Conservation (phyloP, 2,329 filamentous ascomycete genomes). For the Botryotinia calthae region DNA sequence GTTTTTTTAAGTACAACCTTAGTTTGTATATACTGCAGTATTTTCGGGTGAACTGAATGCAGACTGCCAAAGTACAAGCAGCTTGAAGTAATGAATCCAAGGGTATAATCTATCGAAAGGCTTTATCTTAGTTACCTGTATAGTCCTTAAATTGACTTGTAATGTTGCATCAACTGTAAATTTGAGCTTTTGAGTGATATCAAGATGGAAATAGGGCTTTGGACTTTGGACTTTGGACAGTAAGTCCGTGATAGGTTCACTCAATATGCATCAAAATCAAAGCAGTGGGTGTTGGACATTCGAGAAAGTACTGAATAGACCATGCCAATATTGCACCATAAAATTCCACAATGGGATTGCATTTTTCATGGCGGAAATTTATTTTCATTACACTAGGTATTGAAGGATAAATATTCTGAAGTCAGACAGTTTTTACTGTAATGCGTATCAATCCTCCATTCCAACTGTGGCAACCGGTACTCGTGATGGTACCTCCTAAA, state of each 20-base stretch:
- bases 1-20: too few species aligned
- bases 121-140: background rate
- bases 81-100: background rate
- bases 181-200: too few species aligned
- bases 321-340: background rate
- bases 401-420: background rate
- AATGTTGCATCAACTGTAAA: background rate
- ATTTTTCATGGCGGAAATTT: background rate
- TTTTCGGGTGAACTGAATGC: too few species aligned
- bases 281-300: background rate
- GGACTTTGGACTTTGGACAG: background rate
- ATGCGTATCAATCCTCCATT: background rate
- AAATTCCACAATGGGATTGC: background rate
- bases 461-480: background rate
- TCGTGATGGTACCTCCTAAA: too few species aligned
- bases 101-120: background rate
- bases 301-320: background rate
- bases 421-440: background rate
- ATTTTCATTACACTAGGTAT: background rate
- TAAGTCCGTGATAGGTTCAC: background rate
- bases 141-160: background rate
- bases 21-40: too few species aligned
- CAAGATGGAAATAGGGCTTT: too few species aligned
- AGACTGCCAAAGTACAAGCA: too few species aligned
- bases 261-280: background rate